Evolutionary conservation across 1,284 basidiomycete species (phyloP).

Genomic region (Rhodotorula sp.): DNA sequence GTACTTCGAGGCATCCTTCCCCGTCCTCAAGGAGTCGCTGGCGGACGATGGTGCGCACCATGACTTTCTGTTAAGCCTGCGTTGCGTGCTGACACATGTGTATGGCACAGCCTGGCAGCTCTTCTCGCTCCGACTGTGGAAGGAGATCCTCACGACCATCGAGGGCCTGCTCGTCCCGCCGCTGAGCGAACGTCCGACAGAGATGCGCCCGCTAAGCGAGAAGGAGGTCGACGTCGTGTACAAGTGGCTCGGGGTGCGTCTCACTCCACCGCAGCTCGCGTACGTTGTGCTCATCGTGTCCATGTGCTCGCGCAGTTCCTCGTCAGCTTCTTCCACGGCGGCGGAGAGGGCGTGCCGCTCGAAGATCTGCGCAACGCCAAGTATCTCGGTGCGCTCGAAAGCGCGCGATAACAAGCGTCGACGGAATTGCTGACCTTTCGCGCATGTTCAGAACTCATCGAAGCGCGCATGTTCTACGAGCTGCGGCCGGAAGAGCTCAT

Average conservation of each 20-base stretch:
- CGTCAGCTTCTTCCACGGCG: constrained; percentile 91
- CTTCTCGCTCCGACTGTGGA: constrained; percentile 66
- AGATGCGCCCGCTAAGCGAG: constrained; percentile 85
- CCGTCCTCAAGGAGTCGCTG: constrained; percentile 85
- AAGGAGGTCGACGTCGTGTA: constrained; percentile 98
- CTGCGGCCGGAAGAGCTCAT: constrained; percentile 66
- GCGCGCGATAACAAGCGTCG: not conserved
- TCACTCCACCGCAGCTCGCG: not conserved
- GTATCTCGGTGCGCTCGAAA: constrained; percentile 63
- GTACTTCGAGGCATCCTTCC: constrained; percentile 92
- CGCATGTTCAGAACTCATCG: constrained; percentile 64
- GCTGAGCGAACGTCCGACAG: constrained; percentile 80
- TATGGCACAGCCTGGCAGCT: constrained; percentile 35
- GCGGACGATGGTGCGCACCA: constrained; percentile 57
- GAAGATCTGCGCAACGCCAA: constrained; percentile 93
- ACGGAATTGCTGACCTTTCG: constrained; percentile 7
- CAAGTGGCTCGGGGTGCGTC: constrained; percentile 86
- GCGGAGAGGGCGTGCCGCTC: constrained; percentile 79
- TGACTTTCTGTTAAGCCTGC: not conserved
- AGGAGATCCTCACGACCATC: constrained; percentile 85
- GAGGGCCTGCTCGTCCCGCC: constrained; percentile 90
- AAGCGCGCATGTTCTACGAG: constrained; percentile 89
- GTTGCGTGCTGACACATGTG: not conserved
- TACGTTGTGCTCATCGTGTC: not conserved
- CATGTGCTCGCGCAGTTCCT: constrained; percentile 64